A percentile compares a stretch with the other conserved stretches of the same genome.
These are phyloP conservation scores for Pelargonium australe DNA, from an alignment of 441 rosid genomes.

Conservation along the genomic window DNA sequence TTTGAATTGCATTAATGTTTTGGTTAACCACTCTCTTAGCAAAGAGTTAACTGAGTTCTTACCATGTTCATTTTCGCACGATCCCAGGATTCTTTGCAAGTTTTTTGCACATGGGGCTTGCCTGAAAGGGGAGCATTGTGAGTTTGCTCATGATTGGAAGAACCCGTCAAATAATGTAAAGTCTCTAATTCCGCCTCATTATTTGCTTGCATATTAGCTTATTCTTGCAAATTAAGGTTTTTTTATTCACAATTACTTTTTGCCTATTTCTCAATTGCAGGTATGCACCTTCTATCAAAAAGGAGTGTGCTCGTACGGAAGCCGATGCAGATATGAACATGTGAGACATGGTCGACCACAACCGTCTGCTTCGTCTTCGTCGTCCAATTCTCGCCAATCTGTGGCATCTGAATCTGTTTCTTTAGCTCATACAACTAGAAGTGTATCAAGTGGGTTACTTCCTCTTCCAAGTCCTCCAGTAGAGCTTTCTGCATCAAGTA, in stretches of 20 bases:
- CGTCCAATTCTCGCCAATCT: conserved; percentile 29
- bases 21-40: background rate
- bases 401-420: conserved; percentile 28
- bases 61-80: background rate
- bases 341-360: conserved; percentile 50
- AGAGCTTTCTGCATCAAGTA: conserved; percentile 37
- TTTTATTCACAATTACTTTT: background rate
- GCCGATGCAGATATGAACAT: conserved; percentile 84
- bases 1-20: background rate
- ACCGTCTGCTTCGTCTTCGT: conserved; percentile 50
- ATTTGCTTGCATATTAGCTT: background rate
- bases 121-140: conserved; percentile 90
- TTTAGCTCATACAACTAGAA: conserved; percentile 22
- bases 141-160: conserved; percentile 87
- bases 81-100: conserved; percentile 70
- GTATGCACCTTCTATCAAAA: conserved; percentile 76
- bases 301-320: conserved; percentile 79
- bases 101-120: conserved; percentile 94
- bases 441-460: conserved; percentile 22
- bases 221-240: background rate
- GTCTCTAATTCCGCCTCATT: background rate
- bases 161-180: conserved; percentile 76
- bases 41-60: background rate
- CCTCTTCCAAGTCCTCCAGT: conserved; percentile 25
- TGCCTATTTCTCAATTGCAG: background rate